Evolutionary conservation across 2,329 filamentous ascomycete genomes (phyloP).

Genomic region (Colletotrichum sidae): DNA sequence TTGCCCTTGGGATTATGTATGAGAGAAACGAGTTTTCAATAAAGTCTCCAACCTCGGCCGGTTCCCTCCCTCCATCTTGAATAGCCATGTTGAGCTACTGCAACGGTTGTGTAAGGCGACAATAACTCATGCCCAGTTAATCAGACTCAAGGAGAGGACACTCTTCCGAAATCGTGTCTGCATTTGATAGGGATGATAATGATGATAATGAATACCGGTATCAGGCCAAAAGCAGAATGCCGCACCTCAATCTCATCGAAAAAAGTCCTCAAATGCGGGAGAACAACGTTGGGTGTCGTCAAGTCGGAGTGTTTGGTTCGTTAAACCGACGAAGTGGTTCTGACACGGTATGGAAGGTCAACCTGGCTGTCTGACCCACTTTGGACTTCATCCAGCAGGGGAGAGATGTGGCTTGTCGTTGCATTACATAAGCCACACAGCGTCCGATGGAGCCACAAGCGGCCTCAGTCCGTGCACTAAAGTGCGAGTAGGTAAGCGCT

Average conservation of each 20-base stretch:
- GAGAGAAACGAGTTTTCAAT: slow-evolving; percentile 69
- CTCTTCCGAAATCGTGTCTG: slow-evolving; percentile 16
- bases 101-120: slow-evolving; percentile 6
- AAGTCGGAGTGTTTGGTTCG: too few relatives aligned
- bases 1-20: slow-evolving; percentile 70
- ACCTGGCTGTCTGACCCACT: not conserved
- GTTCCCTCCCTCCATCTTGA: slow-evolving; percentile 18
- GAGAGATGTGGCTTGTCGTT: not conserved
- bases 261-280: too few relatives aligned
- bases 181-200: not conserved
- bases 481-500: not conserved
- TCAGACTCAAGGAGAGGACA: slow-evolving; percentile 9
- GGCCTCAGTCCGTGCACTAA: slow-evolving; percentile 26
- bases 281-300: too few relatives aligned
- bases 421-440: not conserved
- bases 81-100: slow-evolving; percentile 41
- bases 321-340: not conserved
- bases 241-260: too few relatives aligned
- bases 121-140: slow-evolving; percentile 20
- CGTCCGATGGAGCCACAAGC: not conserved
- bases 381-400: not conserved
- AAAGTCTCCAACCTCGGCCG: slow-evolving; percentile 55
- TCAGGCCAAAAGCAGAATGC: too few relatives aligned
- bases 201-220: too few relatives aligned
- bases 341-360: slow-evolving; percentile 13